Conservation (phyloP, 257 asterid species). For the Solanum bukasovii region DNA sequence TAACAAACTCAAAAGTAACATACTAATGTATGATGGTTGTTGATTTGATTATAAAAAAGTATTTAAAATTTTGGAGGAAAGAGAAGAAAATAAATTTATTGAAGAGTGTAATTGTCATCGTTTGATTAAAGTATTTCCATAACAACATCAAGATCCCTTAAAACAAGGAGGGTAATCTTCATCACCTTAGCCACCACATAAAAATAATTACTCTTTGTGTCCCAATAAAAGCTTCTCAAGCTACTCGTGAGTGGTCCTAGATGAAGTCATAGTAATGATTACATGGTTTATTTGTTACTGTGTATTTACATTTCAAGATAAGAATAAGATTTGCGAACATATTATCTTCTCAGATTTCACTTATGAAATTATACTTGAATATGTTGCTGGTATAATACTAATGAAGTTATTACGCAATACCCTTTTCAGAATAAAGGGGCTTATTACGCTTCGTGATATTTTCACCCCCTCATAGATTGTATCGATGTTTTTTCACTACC, state of each 20-base stretch:
- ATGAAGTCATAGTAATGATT: neutral
- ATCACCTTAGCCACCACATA: neutral
- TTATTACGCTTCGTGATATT: too few species aligned
- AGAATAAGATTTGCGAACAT: fast-evolving
- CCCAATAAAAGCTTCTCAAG: neutral
- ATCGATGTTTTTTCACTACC: too few species aligned
- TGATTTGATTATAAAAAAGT: neutral
- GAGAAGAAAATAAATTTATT: neutral
- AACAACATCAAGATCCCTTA: neutral
- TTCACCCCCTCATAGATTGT: too few species aligned
- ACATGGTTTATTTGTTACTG: neutral
- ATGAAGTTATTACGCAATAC: too few species aligned
- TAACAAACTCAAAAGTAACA: neutral
- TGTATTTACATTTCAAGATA: too few species aligned
- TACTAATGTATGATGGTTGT: neutral
- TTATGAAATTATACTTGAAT: too few species aligned
- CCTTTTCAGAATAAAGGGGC: too few species aligned
- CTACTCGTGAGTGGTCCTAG: neutral
- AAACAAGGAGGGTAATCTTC: neutral
- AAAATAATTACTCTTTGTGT: neutral
- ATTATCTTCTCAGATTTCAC: too few species aligned
- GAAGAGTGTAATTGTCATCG: neutral
- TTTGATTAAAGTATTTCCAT: neutral
- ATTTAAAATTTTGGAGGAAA: neutral
- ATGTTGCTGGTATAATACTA: neutral